phyloP scores from a whole-genome alignment of 345 rosid genomes.

The Turnera subulata region DNA sequence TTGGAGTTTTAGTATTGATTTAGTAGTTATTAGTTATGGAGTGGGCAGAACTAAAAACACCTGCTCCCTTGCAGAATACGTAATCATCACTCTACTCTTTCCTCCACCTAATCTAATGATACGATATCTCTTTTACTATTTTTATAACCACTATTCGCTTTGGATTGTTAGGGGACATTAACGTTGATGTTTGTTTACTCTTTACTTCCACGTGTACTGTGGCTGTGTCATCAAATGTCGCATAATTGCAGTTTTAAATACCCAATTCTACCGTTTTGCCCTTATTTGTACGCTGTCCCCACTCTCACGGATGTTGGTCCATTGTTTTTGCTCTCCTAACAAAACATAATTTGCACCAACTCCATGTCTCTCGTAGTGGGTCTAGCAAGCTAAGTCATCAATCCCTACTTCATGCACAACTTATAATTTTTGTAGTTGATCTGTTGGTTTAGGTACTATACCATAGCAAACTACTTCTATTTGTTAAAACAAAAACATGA shows the following conservation, averaged over 20 bases:
- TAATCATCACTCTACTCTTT: neutral
- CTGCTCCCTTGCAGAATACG: slow-evolving; percentile 62
- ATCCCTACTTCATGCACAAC: neutral
- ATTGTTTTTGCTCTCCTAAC: neutral
- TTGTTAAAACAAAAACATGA: no score
- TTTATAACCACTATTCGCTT: no score
- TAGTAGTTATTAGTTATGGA: no score
- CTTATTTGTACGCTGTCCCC: no score
- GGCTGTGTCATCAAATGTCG: no score
- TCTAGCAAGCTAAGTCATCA: neutral
- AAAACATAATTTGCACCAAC: neutral
- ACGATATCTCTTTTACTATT: neutral
- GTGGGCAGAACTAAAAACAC: slow-evolving; percentile 16
- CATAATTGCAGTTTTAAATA: neutral
- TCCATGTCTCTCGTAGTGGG: neutral
- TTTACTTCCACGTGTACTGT: neutral
- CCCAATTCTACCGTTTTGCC: neutral
- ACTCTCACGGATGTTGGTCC: neutral
- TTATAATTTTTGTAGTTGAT: neutral
- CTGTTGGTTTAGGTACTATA: neutral
- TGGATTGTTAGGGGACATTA: neutral
- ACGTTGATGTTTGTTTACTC: neutral
- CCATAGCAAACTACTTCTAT: no score
- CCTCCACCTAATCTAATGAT: neutral
- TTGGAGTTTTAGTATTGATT: no score